Evolutionary conservation across 495 filamentous ascomycete genomes (phyloP), one percentile per base, ranked within the genome.

Genomic region (Penicillium goetzii): DNA sequence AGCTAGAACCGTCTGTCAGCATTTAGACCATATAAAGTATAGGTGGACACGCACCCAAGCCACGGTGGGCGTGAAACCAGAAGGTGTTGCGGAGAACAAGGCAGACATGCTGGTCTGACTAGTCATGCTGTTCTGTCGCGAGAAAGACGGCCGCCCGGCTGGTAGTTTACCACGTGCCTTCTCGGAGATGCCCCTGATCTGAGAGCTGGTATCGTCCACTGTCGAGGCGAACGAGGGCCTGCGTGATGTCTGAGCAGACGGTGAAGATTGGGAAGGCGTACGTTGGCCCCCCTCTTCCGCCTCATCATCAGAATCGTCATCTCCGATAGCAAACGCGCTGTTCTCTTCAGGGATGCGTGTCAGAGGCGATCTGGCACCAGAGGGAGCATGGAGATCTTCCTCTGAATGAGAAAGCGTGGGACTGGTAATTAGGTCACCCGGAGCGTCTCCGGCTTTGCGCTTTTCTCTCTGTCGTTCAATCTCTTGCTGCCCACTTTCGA

Each of bases 151-250:
- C 41, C 91, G 84, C 3, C 91, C 90, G 11, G 90, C 92, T n/a
- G 96, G 96, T 86, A 95, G 92, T 74, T 99, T 99, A 9, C 95
- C 95, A 53, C 95, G 81, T 28, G 95, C 96, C 71, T 98, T 99
- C 74, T 99, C 95, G 11, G 94, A 97, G 92, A 98, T 99, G 52
- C 92, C 94, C 52, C 92, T 86, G n/a, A 96, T 72, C 36, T 88
- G 79, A n/a, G 93, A 92, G 12, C 97, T 85, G 26, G 90, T 88
- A 68, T 95, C 92, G 60, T 96, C 95, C 1, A 85, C 77, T 2
- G 85, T 84, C 0, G 86, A 92, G 17, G 91, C 88, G 17, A 89
- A 75, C 0, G 92, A 96, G 7, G 88, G 86, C 19, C 88, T 84
- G 17, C 86, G 83, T 7, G 92, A 95, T 19, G 83, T 85, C 36